Evolutionary conservation across 2,329 filamentous ascomycete species (phyloP), one percentile per base, ranked within the genome.

Genomic region (Xylariaceae sp.): DNA sequence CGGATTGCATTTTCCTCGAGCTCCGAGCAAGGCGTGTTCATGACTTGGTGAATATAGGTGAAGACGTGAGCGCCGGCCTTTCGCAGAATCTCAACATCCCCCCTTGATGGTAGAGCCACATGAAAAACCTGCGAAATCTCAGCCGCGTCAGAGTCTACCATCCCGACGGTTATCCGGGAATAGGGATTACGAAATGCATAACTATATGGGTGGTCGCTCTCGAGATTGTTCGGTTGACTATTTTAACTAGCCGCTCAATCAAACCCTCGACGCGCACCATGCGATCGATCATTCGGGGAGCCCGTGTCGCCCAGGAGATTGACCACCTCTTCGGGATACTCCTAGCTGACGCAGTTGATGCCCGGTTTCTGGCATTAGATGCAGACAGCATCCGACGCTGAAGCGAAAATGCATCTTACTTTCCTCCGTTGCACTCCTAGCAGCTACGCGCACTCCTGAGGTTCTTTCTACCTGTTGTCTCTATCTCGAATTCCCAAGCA

Each of bases 351-450:
- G 52, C 80, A 82, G 21, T 64, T 55, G 0, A 73, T 68, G 1
- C 75, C 71, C 0, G 80, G 74, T 4, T 74, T 65, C 20, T 71
- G 65, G 59, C 81, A 84, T 2, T 72, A 73, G 26, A 74, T 67
- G 55, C 81, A 83, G 2, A 75, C 60, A 5, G 67, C 55, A 7
- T 75, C 72, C 2, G 70, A 59, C 4, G 71, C 63, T 2, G 71
- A 63, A 9, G 70, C 66, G 51, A 79, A 77, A n/a, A 72, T 75
- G 63, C 81, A 84, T 5, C 74, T 71, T 2, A 78, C 73, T 68
- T 84, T 84, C 29, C 80, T 74, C 44, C 78, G 74, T 68, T 80
- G 73, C 81, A 84, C 59, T 82, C 80, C 80, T 80, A 83, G 64
- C 81, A 84, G 54, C 79, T 82, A 20, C 70, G 72, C 0, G 81